A percentile compares a stretch with the other conserved stretches of the same genome.
Conservation (phyloP, 1,284 basidiomycete species). For the Cryptococcus jaspeensis region DNA sequence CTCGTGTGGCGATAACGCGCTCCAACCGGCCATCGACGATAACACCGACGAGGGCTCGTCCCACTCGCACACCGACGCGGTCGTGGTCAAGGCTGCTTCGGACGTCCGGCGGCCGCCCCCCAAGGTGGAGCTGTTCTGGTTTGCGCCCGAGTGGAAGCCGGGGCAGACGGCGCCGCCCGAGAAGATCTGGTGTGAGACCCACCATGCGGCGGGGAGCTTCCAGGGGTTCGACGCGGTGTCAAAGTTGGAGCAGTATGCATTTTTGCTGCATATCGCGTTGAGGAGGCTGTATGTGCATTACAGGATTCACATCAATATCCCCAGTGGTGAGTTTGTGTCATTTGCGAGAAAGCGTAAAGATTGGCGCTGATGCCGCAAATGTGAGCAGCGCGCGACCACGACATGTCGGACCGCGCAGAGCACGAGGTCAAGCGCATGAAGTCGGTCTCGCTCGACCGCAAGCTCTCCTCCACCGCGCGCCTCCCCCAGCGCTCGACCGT, state of each 20-base stretch:
- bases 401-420: constrained; percentile 40
- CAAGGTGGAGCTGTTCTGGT: constrained; percentile 72
- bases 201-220: constrained; percentile 64
- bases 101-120: constrained; percentile 66
- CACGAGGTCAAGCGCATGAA: constrained; percentile 90
- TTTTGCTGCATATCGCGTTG: constrained; percentile 91
- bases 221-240: constrained; percentile 87
- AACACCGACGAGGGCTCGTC: constrained; percentile 29
- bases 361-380: constrained; percentile 8
- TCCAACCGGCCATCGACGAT: constrained; percentile 53
- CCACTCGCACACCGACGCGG: constrained; percentile 14
- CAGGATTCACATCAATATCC: constrained; percentile 87
- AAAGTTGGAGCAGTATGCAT: constrained; percentile 95
- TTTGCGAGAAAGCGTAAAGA: background rate
- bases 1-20: constrained; percentile 74
- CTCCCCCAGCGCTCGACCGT: constrained; percentile 92
- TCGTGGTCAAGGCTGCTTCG: background rate
- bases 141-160: constrained; percentile 60
- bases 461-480: constrained; percentile 80
- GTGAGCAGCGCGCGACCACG: constrained; percentile 27
- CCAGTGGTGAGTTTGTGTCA: constrained; percentile 48
- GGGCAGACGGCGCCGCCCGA: constrained; percentile 53
- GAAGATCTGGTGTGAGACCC: constrained; percentile 71
- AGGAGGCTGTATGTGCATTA: constrained; percentile 86
- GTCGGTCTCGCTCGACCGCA: constrained; percentile 85